A percentile compares a stretch with the other conserved stretches of the same genome.
phyloP scores from a whole-genome alignment of 2,329 filamentous ascomycete genomes.

The Botryotinia calthae region DNA sequence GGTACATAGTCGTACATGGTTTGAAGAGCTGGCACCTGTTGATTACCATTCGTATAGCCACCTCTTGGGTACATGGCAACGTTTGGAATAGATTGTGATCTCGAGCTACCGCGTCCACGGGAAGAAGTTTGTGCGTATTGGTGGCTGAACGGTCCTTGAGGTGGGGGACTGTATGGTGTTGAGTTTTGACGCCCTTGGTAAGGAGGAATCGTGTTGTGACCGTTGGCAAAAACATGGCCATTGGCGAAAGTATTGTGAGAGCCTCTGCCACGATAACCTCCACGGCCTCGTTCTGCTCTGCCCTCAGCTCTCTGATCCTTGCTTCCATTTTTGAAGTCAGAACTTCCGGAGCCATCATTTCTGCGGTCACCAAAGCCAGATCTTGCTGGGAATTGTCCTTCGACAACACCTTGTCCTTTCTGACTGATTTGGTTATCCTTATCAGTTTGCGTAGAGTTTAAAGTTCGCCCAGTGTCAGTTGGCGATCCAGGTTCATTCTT shows the following conservation, averaged over 20 bases:
- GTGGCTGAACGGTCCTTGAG: conserved; percentile 40
- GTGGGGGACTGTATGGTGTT: conserved; percentile 40
- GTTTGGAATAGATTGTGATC: conserved; percentile 62
- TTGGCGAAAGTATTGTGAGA: conserved; percentile 39
- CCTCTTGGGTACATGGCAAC: conserved; percentile 49
- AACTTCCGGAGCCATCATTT: conserved; percentile 32
- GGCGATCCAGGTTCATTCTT: conserved; percentile 31
- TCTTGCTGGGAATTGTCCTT: conserved; percentile 32
- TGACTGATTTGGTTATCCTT: conserved; percentile 28
- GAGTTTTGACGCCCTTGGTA: conserved; percentile 34
- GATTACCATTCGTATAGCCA: conserved; percentile 38
- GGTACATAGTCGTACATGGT: conserved; percentile 57
- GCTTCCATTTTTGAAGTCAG: conserved; percentile 31
- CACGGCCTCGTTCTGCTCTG: conserved; percentile 44
- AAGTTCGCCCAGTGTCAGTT: conserved; percentile 37
- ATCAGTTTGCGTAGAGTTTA: conserved; percentile 38
- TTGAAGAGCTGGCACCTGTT: conserved; percentile 45
- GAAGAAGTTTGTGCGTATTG: conserved; percentile 36
- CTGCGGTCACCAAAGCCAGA: conserved; percentile 33
- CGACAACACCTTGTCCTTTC: conserved; percentile 26
- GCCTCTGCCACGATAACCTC: conserved; percentile 46
- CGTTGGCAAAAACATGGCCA: conserved; percentile 42
- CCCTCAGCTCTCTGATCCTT: conserved; percentile 39
- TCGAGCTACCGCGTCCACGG: conserved; percentile 49
- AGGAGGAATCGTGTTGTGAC: conserved; percentile 38